Evolutionary conservation across 257 asterid genomes (phyloP).

Genomic region (Avicennia marina): DNA sequence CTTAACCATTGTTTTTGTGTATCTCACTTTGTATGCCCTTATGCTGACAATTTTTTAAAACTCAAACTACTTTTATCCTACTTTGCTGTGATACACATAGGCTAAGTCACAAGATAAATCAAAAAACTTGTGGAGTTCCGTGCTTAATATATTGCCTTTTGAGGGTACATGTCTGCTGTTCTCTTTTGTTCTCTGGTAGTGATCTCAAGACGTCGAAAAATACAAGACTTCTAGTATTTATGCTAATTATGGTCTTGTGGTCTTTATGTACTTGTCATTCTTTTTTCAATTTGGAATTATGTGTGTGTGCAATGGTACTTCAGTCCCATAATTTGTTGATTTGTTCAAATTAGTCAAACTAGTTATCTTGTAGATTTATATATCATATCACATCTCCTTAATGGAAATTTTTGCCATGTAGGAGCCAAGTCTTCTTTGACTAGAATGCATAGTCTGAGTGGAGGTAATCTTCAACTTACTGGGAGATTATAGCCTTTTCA

Average conservation of each 20-base stretch:
- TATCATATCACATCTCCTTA: background rate
- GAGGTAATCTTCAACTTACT: constrained; percentile 7
- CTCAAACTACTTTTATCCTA: constrained; percentile 5
- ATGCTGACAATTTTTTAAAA: background rate
- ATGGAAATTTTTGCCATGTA: constrained; percentile 11
- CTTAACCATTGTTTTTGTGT: background rate
- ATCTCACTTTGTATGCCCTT: background rate
- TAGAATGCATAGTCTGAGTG: constrained; percentile 21
- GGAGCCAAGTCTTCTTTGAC: constrained; percentile 30
- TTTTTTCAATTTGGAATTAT: constrained; percentile 1
- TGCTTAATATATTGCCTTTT: background rate
- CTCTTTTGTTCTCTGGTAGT: background rate
- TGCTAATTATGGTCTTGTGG: background rate
- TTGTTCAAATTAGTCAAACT: background rate
- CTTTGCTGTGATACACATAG: background rate
- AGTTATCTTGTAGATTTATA: constrained; percentile 6
- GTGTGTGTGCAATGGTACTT: background rate
- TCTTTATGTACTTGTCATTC: background rate
- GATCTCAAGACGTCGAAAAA: background rate
- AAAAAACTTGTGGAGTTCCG: background rate
- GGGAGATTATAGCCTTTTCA: constrained; percentile 22
- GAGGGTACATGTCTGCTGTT: background rate
- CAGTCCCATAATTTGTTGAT: background rate
- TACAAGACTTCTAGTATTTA: background rate
- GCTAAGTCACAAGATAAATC: background rate